Percentiles rank a stretch among this genome's conserved stretches.
Evolutionary conservation across 306 rosid species (phyloP).

Genomic region (Quercus agrifolia): DNA sequence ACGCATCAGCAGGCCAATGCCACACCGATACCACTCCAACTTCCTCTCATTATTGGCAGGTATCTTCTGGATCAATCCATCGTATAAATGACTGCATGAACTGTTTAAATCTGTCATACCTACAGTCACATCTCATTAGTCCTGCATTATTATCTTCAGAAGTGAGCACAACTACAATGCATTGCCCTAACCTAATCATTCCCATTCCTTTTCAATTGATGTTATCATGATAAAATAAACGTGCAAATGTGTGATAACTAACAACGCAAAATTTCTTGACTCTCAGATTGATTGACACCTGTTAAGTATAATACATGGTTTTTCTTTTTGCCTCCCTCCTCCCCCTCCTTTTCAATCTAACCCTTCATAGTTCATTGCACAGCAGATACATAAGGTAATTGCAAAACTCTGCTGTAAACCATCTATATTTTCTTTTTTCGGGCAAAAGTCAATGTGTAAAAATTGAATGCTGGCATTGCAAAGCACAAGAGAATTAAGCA

Average conservation of each 20-base stretch:
- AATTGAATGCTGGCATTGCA: constrained; percentile 1
- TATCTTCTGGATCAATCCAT: too few relatives aligned
- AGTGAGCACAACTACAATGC: not conserved
- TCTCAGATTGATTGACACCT: not conserved
- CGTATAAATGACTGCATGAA: too few relatives aligned
- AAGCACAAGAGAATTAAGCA: constrained; percentile 8
- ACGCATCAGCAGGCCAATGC: too few relatives aligned
- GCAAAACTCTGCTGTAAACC: not conserved
- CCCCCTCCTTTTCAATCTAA: too few relatives aligned
- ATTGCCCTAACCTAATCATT: not conserved
- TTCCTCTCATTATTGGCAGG: too few relatives aligned
- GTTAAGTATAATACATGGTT: not conserved
- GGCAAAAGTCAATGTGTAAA: not conserved
- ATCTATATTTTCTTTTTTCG: not conserved
- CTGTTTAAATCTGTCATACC: not conserved
- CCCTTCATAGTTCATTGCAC: too few relatives aligned
- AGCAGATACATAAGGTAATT: not conserved
- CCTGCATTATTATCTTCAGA: not conserved
- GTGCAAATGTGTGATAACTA: not conserved
- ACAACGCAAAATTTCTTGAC: not conserved
- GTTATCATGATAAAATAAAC: not conserved
- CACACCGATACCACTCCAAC: too few relatives aligned
- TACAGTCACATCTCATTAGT: not conserved
- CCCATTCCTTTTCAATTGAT: not conserved
- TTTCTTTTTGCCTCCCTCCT: not conserved